Evolutionary conservation across 1,284 basidiomycete genomes (phyloP), one percentile per base, ranked within the genome.

Genomic region (Leccinum variabile): DNA sequence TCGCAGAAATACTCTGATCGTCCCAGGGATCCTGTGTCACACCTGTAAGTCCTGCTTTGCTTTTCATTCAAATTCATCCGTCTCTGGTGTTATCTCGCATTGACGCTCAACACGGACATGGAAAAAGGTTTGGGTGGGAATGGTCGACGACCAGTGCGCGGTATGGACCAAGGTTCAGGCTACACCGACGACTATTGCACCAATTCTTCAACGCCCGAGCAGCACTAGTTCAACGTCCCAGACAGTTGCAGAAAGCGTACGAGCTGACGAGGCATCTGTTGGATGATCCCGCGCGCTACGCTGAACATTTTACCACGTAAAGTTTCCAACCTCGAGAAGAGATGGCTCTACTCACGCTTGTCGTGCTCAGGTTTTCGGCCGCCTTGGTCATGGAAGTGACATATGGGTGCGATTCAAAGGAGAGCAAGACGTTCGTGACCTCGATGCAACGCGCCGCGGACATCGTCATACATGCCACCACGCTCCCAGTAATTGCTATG

Each of bases 1-100:
- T 50, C 46, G 11, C 46, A 25, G 25, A 69, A 50, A 13, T 72
- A 70, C 28, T 72, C 69, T 5, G 69, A 71, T 54, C 55, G 67
- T 6, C 69, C 69, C 5, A 13, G 8, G n/a, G 39, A n/a, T 41
- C 39, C 39, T 41, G n/a, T 41, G 3, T 41, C n/a, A 10, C n/a
- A n/a, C 16, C 14, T 41, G 39, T 41, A n/a, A 41, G 39, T n/a
- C 39, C 28, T 6, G 5, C 28, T 28, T 28, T 28, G 28, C 14
- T 16, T 5, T 52, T 65, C 32, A 18, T 56, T 13, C n/a, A 46
- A 46, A 14, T 14, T 37, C 32, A 33, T 33, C 32, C 13, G 14
- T 16, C 14, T 16, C 37, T 39, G 14, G 3, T 39, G 44, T n/a
- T 44, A 3, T 16, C 14, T 25, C 25, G 25, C 25, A 22, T 14